phyloP scores from a whole-genome alignment of 2,329 filamentous ascomycete species.

The Septoria linicola region DNA sequence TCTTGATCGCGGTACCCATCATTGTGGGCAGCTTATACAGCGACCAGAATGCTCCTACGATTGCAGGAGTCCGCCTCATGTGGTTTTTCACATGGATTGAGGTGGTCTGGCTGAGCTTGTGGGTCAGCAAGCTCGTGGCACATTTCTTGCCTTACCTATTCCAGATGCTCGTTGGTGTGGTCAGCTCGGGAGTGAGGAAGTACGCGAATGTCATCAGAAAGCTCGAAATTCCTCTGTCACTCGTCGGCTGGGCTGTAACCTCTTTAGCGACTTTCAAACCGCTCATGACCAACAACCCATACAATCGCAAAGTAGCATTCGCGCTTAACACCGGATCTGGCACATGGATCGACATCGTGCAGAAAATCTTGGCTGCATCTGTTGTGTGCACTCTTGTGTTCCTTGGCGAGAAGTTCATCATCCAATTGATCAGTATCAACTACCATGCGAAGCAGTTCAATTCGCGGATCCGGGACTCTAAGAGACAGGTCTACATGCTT shows the following conservation, averaged over 20 bases:
- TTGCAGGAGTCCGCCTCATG: slow-evolving; percentile 57
- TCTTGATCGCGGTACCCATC: slow-evolving; percentile 62
- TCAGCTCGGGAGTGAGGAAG: slow-evolving; percentile 64
- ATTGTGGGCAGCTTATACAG: slow-evolving; percentile 56
- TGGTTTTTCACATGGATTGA: slow-evolving; percentile 67
- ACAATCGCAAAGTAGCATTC: slow-evolving; percentile 24
- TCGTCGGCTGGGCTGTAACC: slow-evolving; percentile 60
- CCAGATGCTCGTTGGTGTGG: slow-evolving; percentile 61
- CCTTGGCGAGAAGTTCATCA: slow-evolving; percentile 72
- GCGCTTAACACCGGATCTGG: slow-evolving; percentile 25
- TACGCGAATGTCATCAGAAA: slow-evolving; percentile 59
- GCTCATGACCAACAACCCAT: slow-evolving; percentile 43
- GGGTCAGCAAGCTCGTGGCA: slow-evolving; percentile 61
- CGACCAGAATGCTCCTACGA: slow-evolving; percentile 41
- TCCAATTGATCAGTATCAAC: slow-evolving; percentile 80
- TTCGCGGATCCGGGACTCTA: slow-evolving; percentile 81
- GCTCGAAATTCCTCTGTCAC: slow-evolving; percentile 60
- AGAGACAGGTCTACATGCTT: slow-evolving; percentile 78
- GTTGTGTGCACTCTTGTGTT: slow-evolving; percentile 69
- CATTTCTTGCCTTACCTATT: slow-evolving; percentile 60
- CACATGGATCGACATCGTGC: slow-evolving; percentile 57
- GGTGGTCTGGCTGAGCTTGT: slow-evolving; percentile 63
- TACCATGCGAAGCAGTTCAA: slow-evolving; percentile 85
- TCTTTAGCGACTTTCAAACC: slow-evolving; percentile 61
- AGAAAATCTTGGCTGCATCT: slow-evolving; percentile 64